Evolutionary conservation across 768 basidiomycete species (phyloP).

Genomic region (Amanita polypyramis): DNA sequence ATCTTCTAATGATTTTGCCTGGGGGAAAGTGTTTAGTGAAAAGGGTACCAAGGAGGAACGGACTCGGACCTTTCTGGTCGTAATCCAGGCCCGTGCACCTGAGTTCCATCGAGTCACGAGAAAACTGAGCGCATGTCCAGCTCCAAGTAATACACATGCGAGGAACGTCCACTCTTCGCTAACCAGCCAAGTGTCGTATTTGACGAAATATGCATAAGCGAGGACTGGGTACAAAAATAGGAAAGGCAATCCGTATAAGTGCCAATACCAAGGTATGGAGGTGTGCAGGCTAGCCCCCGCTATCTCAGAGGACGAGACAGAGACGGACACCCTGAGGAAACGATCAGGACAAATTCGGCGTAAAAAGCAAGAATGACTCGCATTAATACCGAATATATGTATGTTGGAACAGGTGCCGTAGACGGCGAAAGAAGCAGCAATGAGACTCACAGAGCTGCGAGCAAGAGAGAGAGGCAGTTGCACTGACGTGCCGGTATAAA

Average conservation of each 20-base stretch:
- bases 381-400: not conserved
- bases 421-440: not conserved
- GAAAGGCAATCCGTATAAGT: slow-evolving; percentile 70
- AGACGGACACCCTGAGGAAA: slow-evolving; percentile 31
- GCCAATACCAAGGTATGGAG: slow-evolving; percentile 55
- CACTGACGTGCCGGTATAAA: not conserved
- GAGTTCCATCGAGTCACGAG: slow-evolving; percentile 86
- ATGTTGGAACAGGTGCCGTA: not conserved
- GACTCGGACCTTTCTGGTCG: slow-evolving; percentile 53
- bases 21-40: not conserved
- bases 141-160: slow-evolving; percentile 75
- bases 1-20: slow-evolving; percentile 55
- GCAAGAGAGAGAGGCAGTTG: no score
- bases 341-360: slow-evolving; percentile 4
- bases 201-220: slow-evolving; percentile 86
- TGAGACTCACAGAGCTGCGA: not conserved
- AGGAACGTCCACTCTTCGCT: slow-evolving; percentile 99
- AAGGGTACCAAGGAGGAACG: not conserved
- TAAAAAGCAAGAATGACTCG: not conserved
- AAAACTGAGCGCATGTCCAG: slow-evolving; percentile 87
- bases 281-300: slow-evolving; percentile 55
- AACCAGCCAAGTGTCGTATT: slow-evolving; percentile 83
- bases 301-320: slow-evolving; percentile 59
- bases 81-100: slow-evolving; percentile 67
- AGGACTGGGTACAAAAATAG: slow-evolving; percentile 74